These are phyloP conservation scores for Coccinonectria pachysandricola DNA, from an alignment of 2,329 filamentous ascomycete species.

Conservation along the genomic window DNA sequence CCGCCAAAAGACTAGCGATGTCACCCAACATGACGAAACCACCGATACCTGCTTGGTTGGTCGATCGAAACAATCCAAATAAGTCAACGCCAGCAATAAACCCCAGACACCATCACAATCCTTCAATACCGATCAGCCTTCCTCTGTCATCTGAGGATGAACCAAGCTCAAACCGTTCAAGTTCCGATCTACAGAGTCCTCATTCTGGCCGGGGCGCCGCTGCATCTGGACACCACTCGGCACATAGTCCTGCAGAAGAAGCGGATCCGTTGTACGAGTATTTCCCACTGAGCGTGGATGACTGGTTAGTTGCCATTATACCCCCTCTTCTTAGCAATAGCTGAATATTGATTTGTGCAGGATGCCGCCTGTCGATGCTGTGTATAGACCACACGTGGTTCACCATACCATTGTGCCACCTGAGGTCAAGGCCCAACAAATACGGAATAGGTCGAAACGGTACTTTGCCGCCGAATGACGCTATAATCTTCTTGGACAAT, in stretches of 20 bases:
- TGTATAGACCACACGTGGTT: constrained; percentile 86
- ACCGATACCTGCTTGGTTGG: constrained; percentile 42
- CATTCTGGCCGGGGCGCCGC: constrained; percentile 31
- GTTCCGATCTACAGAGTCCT: constrained; percentile 41
- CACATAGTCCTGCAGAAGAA: constrained; percentile 60
- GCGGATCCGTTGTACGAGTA: constrained; percentile 88
- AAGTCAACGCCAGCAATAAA: constrained; percentile 14
- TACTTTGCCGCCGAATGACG: constrained; percentile 58
- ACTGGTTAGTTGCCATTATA: constrained; percentile 47
- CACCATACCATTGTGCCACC: constrained; percentile 70
- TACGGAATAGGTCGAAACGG: constrained; percentile 55
- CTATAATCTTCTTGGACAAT: too few species aligned
- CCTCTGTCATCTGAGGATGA: constrained; percentile 54
- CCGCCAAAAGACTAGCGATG: constrained; percentile 42
- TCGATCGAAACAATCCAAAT: constrained; percentile 20
- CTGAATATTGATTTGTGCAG: constrained; percentile 24
- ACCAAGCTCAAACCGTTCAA: constrained; percentile 42
- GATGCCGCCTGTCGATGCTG: constrained; percentile 81
- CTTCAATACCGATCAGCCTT: constrained; percentile 36
- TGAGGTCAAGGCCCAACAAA: constrained; percentile 59
- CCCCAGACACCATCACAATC: constrained; percentile 19
- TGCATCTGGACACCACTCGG: constrained; percentile 26
- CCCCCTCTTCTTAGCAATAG: not conserved
- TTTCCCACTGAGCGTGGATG: constrained; percentile 81
- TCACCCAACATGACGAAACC: constrained; percentile 41